Conservation (phyloP, 2,329 filamentous ascomycete species). For the Venturia carpophila region DNA sequence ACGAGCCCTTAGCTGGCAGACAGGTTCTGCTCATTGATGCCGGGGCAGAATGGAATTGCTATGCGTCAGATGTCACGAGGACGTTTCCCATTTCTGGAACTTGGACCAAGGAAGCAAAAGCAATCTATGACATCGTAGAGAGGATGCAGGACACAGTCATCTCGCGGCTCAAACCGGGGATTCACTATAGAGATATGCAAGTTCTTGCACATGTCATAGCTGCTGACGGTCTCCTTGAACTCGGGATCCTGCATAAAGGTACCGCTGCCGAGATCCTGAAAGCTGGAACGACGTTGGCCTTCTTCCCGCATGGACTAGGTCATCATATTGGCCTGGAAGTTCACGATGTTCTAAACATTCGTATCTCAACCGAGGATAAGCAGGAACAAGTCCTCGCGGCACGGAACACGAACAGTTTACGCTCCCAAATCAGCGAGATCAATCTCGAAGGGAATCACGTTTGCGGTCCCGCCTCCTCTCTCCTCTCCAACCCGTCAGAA, state of each 20-base stretch:
- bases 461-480: background rate
- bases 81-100: conserved; percentile 70
- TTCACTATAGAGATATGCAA: conserved; percentile 64
- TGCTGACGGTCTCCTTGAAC: conserved; percentile 57
- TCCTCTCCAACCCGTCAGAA: background rate
- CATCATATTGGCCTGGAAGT: conserved; percentile 92
- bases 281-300: conserved; percentile 74
- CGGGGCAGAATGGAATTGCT: conserved; percentile 75
- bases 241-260: conserved; percentile 65
- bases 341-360: conserved; percentile 51
- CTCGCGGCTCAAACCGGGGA: conserved; percentile 57
- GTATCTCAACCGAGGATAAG: conserved; percentile 3
- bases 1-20: conserved; percentile 59
- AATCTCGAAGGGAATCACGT: background rate
- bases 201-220: conserved; percentile 65
- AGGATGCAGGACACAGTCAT: conserved; percentile 76
- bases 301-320: conserved; percentile 85
- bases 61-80: conserved; percentile 84
- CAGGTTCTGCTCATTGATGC: conserved; percentile 80
- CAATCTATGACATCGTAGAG: conserved; percentile 70
- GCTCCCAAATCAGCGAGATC: background rate
- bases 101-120: conserved; percentile 61
- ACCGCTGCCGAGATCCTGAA: conserved; percentile 63
- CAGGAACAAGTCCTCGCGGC: background rate
- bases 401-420: background rate